Base-by-base conservation (phyloP, 2,329 filamentous ascomycete genomes). In the Colletotrichum agaves region DNA sequence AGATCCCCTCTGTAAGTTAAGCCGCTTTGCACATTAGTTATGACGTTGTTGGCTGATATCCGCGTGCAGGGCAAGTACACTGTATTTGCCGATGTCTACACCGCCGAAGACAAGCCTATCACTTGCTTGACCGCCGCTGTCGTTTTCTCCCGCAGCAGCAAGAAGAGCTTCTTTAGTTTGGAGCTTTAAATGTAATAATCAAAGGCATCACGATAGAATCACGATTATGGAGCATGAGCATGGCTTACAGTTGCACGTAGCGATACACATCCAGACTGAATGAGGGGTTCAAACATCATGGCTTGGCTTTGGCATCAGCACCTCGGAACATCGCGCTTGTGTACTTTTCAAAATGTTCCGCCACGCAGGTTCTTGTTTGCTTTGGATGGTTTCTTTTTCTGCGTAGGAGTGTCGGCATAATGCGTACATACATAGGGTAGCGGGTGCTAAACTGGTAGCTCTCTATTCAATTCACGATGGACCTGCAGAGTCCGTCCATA, bases 101-200 rank as follows among this genome's bases (percentile, higher is more conserved):
- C 88, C 72, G 85, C 83, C 69, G 90, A 97, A 58, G 84, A 87
- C 64, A 84, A 90, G 71, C 90, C 89, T 76, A 91, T 99, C 71
- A 97, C 94, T 68, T 99, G 96, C 81, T 85, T 99, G 75, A 90
- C 91, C 63, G 94, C 94, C 21, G 87, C 84, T 6, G 88, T 96
- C 66, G 76, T 80, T 49, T 95, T 96, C 77, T 74, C 74, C 41
- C 71, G 77, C 61, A 81, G 79, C 62, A 78, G 79, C 72, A 78
- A 70, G 72, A 74, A 47, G 43, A 56, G 44, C 35, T 76, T 79
- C 66, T 80, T 81, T 66, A 76, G 77, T 61, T 70, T 78, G 41
- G 83, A 85, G 70, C 76, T 85, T 63, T 83, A 74, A 70, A 19
- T 17, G 21, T 55, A 33, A 19, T 53, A 55, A 57, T 52, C 35